Conservation (phyloP, 805 yeast genomes). For the Cyberlindnera amylophila region DNA sequence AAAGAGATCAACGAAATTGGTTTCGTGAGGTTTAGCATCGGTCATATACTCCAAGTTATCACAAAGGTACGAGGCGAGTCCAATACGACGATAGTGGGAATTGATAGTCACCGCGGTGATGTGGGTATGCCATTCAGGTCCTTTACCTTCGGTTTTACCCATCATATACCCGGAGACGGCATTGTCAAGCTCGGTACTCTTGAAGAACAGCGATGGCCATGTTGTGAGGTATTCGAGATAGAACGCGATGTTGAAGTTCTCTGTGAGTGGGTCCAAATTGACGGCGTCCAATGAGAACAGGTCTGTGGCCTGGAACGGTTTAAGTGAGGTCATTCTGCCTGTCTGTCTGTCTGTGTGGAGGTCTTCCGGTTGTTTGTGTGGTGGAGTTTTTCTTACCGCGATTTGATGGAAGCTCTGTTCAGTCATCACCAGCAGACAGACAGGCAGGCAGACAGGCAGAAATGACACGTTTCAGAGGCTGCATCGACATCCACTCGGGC, state of each 20-base stretch:
- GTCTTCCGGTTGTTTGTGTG: too few species aligned
- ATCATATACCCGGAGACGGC: constrained; percentile 70
- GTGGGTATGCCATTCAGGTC: constrained; percentile 91
- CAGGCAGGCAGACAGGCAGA: too few species aligned
- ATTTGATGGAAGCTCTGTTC: too few species aligned
- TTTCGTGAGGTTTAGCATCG: constrained; percentile 71
- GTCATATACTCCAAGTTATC: constrained; percentile 68
- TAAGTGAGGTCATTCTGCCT: constrained; percentile 71
- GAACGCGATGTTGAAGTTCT: constrained; percentile 81
- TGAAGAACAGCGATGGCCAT: constrained; percentile 91
- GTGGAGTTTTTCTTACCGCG: too few species aligned
- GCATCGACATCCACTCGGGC: constrained; percentile 93
- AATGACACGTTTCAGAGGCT: constrained; percentile 89
- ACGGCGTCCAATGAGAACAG: constrained; percentile 67
- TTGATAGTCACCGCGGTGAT: constrained; percentile 93
- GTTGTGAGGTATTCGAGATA: constrained; percentile 76
- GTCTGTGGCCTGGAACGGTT: constrained; percentile 86
- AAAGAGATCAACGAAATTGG: constrained; percentile 85
- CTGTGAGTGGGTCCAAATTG: constrained; percentile 87
- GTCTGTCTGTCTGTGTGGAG: not conserved
- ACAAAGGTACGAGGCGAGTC: constrained; percentile 80
- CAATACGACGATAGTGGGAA: constrained; percentile 76
- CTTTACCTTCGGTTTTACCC: constrained; percentile 92
- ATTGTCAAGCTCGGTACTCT: constrained; percentile 49
- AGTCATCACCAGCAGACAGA: too few species aligned